Percentiles rank a stretch among this genome's conserved stretches.
Evolutionary conservation across 352 stramenopile species (phyloP).

Genomic region (Globisporangium rhizosaccharum): DNA sequence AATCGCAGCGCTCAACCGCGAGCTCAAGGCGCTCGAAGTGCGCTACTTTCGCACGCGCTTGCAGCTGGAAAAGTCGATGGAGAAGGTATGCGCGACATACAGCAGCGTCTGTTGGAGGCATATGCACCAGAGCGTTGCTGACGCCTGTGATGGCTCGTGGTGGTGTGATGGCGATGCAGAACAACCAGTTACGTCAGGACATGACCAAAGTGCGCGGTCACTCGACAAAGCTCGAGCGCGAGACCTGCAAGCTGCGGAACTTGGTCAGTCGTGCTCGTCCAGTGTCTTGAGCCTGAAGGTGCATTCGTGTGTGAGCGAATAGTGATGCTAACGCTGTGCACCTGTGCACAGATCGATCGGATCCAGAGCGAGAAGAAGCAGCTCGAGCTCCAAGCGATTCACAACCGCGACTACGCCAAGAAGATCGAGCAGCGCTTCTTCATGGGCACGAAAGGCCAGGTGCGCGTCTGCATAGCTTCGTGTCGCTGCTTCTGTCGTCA

Average conservation of each 20-base stretch:
- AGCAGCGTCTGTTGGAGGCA: neutral
- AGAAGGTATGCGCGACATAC: conserved; percentile 33
- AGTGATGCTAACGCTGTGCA: neutral
- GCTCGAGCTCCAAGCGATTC: conserved; percentile 76
- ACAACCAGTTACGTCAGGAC: conserved; percentile 47
- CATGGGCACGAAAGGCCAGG: conserved; percentile 60
- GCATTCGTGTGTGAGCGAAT: neutral
- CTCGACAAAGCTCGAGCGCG: conserved; percentile 43
- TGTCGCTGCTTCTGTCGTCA: neutral
- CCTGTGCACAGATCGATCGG: conserved; percentile 44
- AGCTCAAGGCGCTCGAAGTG: conserved; percentile 69
- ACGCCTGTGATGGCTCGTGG: neutral
- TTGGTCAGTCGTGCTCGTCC: conserved; percentile 21
- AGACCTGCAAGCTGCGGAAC: conserved; percentile 59
- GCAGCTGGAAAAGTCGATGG: conserved; percentile 56
- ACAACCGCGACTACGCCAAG: conserved; percentile 79
- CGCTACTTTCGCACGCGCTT: conserved; percentile 75
- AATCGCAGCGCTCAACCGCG: conserved; percentile 54
- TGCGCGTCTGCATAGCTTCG: neutral
- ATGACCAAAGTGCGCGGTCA: conserved; percentile 33
- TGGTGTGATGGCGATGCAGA: conserved; percentile 19
- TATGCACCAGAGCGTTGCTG: neutral
- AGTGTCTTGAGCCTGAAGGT: neutral
- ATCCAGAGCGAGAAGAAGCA: conserved; percentile 72
- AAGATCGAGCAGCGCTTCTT: conserved; percentile 84